Evolutionary conservation across 345 rosid species (phyloP).

Genomic region (Populus euphratica): DNA sequence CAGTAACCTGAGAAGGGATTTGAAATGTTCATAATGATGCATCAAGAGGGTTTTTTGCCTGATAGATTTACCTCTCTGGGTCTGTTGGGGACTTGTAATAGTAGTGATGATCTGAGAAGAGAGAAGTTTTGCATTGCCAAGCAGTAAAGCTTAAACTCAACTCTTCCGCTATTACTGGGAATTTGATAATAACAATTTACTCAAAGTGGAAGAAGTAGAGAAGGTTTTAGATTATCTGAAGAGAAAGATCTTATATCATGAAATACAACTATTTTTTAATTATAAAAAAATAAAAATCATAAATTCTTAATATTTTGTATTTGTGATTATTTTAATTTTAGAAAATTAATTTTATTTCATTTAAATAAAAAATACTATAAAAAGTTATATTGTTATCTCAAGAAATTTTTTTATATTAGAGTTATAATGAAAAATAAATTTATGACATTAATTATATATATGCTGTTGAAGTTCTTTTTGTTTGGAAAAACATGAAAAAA

Average conservation of each 20-base stretch:
- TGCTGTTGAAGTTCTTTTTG: too few relatives aligned
- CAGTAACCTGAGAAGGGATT: slow-evolving; percentile 36
- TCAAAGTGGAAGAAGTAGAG: slow-evolving; percentile 43
- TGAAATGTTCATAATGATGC: slow-evolving; percentile 40
- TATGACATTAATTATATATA: too few relatives aligned
- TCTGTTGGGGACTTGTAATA: slow-evolving; percentile 31
- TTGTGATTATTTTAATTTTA: too few relatives aligned
- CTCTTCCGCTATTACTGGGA: slow-evolving; percentile 41
- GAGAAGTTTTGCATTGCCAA: slow-evolving; percentile 46
- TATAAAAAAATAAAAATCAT: too few relatives aligned
- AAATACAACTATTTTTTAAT: slow-evolving; percentile 26
- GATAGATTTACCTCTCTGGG: slow-evolving; percentile 51
- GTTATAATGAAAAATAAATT: too few relatives aligned
- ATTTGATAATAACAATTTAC: slow-evolving; percentile 51
- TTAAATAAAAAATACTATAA: too few relatives aligned
- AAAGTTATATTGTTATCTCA: too few relatives aligned
- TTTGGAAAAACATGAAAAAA: too few relatives aligned
- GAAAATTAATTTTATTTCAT: too few relatives aligned
- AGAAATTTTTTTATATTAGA: too few relatives aligned
- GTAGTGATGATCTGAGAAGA: slow-evolving; percentile 20
- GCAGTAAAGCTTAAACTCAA: slow-evolving; percentile 43
- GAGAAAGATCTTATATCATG: slow-evolving; percentile 56
- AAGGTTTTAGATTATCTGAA: slow-evolving; percentile 33
- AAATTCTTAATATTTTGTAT: too few relatives aligned
- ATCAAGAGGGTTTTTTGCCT: slow-evolving; percentile 31